Evolutionary conservation across 2,329 filamentous ascomycete species (phyloP).

Genomic region (Endocalyx cinctus): DNA sequence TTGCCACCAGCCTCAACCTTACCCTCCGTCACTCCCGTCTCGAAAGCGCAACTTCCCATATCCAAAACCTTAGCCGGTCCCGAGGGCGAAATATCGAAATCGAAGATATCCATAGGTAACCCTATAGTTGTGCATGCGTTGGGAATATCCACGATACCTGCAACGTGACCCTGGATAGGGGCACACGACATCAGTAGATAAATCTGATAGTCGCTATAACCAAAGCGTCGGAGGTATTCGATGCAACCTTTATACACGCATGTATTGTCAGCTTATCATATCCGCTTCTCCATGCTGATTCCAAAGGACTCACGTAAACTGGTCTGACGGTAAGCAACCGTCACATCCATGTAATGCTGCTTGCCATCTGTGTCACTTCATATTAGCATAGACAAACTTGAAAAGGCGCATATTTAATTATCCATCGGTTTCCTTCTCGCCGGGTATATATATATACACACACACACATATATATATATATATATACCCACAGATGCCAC

Average conservation of each 20-base stretch:
- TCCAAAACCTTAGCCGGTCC: slow-evolving; percentile 50
- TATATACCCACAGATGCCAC: too few species aligned
- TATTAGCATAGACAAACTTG: too few species aligned
- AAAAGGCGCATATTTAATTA: too few species aligned
- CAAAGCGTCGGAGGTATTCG: slow-evolving; percentile 74
- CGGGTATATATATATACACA: too few species aligned
- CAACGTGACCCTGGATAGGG: slow-evolving; percentile 81
- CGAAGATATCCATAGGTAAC: slow-evolving; percentile 88
- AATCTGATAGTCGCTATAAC: slow-evolving; percentile 69
- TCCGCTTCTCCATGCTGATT: too few species aligned
- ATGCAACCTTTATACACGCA: slow-evolving; percentile 50
- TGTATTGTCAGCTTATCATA: background rate
- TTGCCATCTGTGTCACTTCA: too few species aligned
- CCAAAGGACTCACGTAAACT: slow-evolving; percentile 50
- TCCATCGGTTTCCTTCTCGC: too few species aligned
- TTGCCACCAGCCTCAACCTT: slow-evolving; percentile 37
- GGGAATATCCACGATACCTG: slow-evolving; percentile 85
- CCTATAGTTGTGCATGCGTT: slow-evolving; percentile 89
- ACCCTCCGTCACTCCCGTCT: slow-evolving; percentile 41
- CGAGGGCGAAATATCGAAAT: slow-evolving; percentile 80
- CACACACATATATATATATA: too few species aligned
- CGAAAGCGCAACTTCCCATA: slow-evolving; percentile 68
- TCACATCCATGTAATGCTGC: slow-evolving; percentile 84
- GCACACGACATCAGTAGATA: slow-evolving; percentile 83
- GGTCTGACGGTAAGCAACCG: slow-evolving; percentile 81